Conservation (phyloP, 352 stramenopile species). For the Phytophthora vignae region DNA sequence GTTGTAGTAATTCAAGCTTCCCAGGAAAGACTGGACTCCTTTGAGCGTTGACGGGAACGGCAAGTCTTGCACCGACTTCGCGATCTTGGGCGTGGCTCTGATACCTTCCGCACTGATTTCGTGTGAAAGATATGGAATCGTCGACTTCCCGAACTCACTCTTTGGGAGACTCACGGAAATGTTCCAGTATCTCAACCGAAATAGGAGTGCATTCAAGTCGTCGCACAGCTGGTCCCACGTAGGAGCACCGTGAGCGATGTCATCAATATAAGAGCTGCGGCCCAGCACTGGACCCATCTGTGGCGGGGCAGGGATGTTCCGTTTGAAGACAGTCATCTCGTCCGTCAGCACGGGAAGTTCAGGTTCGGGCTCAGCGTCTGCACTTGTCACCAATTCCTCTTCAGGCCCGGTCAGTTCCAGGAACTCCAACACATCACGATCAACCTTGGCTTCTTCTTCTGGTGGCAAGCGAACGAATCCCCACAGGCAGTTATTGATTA, state of each 20-base stretch:
- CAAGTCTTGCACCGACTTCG: no score
- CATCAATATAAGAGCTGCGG: slow-evolving; percentile 7
- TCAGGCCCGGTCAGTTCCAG: background rate
- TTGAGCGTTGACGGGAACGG: no score
- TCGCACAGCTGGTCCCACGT: slow-evolving; percentile 3
- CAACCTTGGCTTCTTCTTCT: slow-evolving; percentile 1
- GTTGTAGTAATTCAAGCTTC: no score
- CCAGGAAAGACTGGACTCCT: no score
- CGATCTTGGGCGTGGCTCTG: no score
- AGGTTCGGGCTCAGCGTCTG: background rate
- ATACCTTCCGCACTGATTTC: no score
- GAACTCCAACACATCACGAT: background rate
- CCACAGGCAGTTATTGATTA: slow-evolving; percentile 5
- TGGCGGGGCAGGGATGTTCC: background rate
- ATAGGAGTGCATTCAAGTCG: slow-evolving; percentile 1
- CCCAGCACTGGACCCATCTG: background rate
- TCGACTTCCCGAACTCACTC: slow-evolving; percentile 4
- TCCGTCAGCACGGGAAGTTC: background rate
- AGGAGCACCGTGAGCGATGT: slow-evolving; percentile 1
- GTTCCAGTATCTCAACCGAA: slow-evolving; percentile 9
- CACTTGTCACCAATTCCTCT: background rate
- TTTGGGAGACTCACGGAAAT: slow-evolving; percentile 9
- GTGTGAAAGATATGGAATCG: no score
- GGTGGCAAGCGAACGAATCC: background rate
- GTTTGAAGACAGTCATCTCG: background rate